Conservation (phyloP, 805 yeast species). For the Hyphopichia homilentoma region DNA sequence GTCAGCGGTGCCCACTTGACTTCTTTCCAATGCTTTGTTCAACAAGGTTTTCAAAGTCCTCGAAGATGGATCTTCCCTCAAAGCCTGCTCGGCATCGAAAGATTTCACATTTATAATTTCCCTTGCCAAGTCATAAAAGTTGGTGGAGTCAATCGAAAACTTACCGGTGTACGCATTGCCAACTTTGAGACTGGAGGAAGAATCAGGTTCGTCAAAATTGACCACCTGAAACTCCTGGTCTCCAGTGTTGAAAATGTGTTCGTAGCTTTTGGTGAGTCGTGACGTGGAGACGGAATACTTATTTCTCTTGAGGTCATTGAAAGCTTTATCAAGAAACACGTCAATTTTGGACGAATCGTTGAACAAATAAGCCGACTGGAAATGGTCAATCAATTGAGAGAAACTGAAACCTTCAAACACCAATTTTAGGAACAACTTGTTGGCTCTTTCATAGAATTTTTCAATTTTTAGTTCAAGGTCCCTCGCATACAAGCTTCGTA, state of each 20-base stretch:
- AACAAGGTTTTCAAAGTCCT: constrained; percentile 42
- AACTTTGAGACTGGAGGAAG: too few species aligned
- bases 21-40: constrained; percentile 35
- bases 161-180: constrained; percentile 12
- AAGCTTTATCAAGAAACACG: constrained; percentile 47
- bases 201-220: constrained; percentile 4
- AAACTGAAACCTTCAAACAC: constrained; percentile 61
- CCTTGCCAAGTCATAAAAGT: constrained; percentile 41
- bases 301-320: constrained; percentile 49
- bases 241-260: constrained; percentile 10
- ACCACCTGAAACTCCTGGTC: constrained; percentile 1
- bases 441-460: constrained; percentile 65
- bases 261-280: constrained; percentile 20
- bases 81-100: constrained; percentile 50
- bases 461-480: constrained; percentile 55
- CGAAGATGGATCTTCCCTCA: constrained; percentile 40
- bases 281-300: constrained; percentile 27
- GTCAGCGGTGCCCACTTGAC: constrained; percentile 9
- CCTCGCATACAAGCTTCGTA: constrained; percentile 29
- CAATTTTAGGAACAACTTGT: constrained; percentile 52
- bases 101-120: constrained; percentile 53
- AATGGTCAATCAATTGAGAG: constrained; percentile 37
- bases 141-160: constrained; percentile 40
- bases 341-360: constrained; percentile 49
- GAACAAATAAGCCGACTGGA: constrained; percentile 59